Percentiles rank a stretch among this genome's conserved stretches.
Conservation (phyloP, 1,284 basidiomycete species). For the Grifola frondosa region DNA sequence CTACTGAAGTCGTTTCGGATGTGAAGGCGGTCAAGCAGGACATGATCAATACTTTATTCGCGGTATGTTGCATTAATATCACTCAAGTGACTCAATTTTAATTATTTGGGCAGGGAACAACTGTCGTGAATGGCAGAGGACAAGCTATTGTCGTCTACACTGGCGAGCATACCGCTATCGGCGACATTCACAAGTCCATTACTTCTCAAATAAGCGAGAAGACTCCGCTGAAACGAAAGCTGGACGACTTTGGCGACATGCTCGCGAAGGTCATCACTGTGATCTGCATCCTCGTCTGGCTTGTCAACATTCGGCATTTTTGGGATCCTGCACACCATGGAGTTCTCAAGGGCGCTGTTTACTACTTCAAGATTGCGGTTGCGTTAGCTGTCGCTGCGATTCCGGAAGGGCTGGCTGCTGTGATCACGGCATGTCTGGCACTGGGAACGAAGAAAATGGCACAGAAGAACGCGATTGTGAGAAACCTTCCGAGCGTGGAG, state of each 20-base stretch:
- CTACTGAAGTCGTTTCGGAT: conserved; percentile 64
- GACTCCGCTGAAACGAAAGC: conserved; percentile 92
- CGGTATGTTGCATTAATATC: conserved; percentile 48
- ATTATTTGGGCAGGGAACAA: conserved; percentile 68
- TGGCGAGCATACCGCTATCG: conserved; percentile 86
- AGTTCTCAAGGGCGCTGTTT: conserved; percentile 87
- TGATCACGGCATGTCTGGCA: conserved; percentile 95
- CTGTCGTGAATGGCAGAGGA: conserved; percentile 88
- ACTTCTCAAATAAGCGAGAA: conserved; percentile 87
- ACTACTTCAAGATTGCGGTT: conserved; percentile 98
- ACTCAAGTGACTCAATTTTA: not conserved
- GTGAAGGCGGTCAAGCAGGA: conserved; percentile 89
- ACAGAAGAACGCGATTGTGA: conserved; percentile 94
- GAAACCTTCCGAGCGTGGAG: conserved; percentile 95
- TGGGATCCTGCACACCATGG: conserved; percentile 90
- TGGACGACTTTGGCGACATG: conserved; percentile 95
- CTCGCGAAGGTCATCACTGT: conserved; percentile 95
- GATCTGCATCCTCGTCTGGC: conserved; percentile 94
- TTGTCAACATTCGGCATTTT: conserved; percentile 93
- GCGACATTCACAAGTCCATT: conserved; percentile 94
- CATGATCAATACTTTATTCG: conserved; percentile 93
- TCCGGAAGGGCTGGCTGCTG: conserved; percentile 92
- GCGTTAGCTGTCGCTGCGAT: conserved; percentile 95
- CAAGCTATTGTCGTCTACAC: conserved; percentile 85
- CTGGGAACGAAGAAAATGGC: conserved; percentile 98